Evolutionary conservation across 2,329 filamentous ascomycete genomes (phyloP), one percentile per base, ranked within the genome.

Genomic region (Myriosclerotinia curreyana): DNA sequence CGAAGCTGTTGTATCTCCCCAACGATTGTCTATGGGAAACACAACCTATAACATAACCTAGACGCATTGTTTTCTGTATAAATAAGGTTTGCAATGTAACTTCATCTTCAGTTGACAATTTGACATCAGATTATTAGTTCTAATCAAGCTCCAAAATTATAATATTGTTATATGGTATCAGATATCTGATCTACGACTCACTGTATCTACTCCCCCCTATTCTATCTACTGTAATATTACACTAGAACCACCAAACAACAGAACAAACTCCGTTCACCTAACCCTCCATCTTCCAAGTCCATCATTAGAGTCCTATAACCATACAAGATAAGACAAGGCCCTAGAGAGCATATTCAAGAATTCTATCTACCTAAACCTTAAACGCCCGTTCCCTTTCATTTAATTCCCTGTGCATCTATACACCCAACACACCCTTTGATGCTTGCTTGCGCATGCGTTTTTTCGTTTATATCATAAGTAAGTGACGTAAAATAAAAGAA

Each of bases 381-480:
- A 46, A 59, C 55, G 42, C 55, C 55, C 12, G 17, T 28, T 38
- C 55, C 42, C 14, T 20, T 7, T 58, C 28, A 20, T 48, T 8
- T 55, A 42, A 17, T 34, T 34, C n/a, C 55, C 25, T 22, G 42
- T 44, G 40, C 22, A 34, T 36, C 12, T 31, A n/a, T 58, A 36
- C 31, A 48, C 14, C 28, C 31, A 46, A 48, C 20, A 12, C 31
- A 25, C 14, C 55, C 7, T 48, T 46, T 5, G 36, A 17, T 59
- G 42, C 55, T 38, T 55, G 53, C 53, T 44, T 59, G 55, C 54
- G 40, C 55, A 48, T 36, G 42, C 14, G 55, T 42, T 3, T 38
- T 48, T 59, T 48, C 42, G 42, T 59, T 38, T n/a, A 59, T 59
- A 25, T 59, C 55, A 36, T 48, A 31, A 59, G 42, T 48, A 31